phyloP scores from a whole-genome alignment of 495 filamentous ascomycete genomes.

The Aspergillus nanangensis region DNA sequence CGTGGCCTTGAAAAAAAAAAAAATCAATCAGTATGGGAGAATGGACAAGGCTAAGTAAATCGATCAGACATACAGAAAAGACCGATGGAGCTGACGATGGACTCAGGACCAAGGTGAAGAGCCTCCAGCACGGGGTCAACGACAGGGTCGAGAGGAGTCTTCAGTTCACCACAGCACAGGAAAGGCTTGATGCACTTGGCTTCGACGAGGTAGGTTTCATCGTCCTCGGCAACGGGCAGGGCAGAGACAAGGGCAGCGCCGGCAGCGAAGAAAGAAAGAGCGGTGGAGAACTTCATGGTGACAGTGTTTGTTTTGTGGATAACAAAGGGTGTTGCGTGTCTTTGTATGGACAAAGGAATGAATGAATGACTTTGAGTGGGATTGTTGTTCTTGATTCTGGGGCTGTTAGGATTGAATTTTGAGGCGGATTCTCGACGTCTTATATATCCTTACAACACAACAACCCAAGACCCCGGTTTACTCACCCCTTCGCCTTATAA shows the following conservation, averaged over 20 bases:
- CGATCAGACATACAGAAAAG: constrained; percentile 26
- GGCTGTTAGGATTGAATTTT: neutral
- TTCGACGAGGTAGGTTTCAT: constrained; percentile 6
- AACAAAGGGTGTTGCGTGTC: too few relatives aligned
- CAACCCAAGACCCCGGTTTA: neutral
- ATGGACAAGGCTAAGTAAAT: neutral
- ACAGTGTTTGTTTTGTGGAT: constrained; percentile 4
- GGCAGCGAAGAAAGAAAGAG: constrained; percentile 13
- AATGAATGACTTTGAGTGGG: constrained; percentile 1
- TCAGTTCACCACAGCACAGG: constrained; percentile 30
- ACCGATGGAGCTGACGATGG: constrained; percentile 55
- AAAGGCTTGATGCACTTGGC: constrained; percentile 22
- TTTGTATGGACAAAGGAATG: neutral
- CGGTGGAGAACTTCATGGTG: constrained; percentile 28
- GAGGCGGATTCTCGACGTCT: neutral
- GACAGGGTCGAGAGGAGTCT: constrained; percentile 28
- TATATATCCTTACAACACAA: neutral
- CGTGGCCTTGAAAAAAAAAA: constrained; percentile 17
- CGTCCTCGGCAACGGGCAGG: constrained; percentile 10
- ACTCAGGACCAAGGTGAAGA: constrained; percentile 75
- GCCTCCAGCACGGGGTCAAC: constrained; percentile 78
- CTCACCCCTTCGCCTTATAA: neutral
- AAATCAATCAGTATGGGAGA: neutral
- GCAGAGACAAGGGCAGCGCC: constrained; percentile 17
- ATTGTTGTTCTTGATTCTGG: constrained; percentile 1